Percentiles rank a stretch among this genome's conserved stretches.
These are phyloP conservation scores for Zanthoxylum bungeanum DNA, from an alignment of 345 rosid genomes.

Conservation along the genomic window DNA sequence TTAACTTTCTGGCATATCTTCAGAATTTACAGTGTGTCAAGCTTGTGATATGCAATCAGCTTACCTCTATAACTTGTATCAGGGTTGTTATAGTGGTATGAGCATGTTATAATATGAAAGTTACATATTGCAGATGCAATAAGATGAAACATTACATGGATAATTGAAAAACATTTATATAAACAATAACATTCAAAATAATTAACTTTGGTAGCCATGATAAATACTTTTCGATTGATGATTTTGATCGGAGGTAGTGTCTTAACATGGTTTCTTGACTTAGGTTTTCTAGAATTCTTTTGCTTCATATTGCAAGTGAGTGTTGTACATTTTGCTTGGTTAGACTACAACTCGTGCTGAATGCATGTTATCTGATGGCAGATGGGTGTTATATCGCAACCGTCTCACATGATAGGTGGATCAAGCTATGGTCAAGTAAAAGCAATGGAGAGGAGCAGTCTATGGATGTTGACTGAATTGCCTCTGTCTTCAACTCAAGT, in stretches of 20 bases:
- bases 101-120: too few species aligned
- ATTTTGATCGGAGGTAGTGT: background rate
- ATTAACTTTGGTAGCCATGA: background rate
- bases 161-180: background rate
- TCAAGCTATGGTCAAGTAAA: background rate
- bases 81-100: too few species aligned
- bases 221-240: too few species aligned
- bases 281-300: background rate
- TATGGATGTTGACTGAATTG: conserved; percentile 6
- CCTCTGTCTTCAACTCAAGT: background rate
- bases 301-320: background rate
- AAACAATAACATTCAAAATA: background rate
- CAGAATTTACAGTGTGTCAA: too few species aligned
- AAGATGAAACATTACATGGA: too few species aligned
- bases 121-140: too few species aligned
- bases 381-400: background rate
- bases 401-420: conserved; percentile 7
- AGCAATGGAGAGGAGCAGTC: background rate
- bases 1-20: background rate
- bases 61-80: too few species aligned
- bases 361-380: background rate
- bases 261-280: background rate
- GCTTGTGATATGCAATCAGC: too few species aligned
- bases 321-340: background rate
- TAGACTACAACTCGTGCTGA: background rate